Evolutionary conservation across 441 rosid genomes (phyloP).

Genomic region (Mallotus japonicus): DNA sequence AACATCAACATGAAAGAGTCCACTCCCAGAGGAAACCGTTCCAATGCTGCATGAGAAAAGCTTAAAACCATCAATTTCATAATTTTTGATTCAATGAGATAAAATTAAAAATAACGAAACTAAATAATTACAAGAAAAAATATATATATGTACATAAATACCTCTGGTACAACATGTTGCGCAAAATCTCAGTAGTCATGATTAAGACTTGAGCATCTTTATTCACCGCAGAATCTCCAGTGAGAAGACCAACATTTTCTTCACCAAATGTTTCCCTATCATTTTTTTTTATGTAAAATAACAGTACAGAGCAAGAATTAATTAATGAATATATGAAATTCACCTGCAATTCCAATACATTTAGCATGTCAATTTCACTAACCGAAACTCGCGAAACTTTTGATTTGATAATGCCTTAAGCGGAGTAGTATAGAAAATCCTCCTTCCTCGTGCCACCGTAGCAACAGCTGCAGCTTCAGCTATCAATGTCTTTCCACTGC

Average conservation of each 20-base stretch:
- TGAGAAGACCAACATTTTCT: constrained; percentile 82
- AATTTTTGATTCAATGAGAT: constrained; percentile 17
- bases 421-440: constrained; percentile 89
- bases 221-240: constrained; percentile 85
- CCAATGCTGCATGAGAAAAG: constrained; percentile 69
- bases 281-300: too few species aligned
- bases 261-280: constrained; percentile 89
- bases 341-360: too few species aligned
- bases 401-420: constrained; percentile 97
- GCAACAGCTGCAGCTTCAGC: constrained; percentile 98
- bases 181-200: constrained; percentile 95
- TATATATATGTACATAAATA: constrained; percentile 15
- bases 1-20: constrained; percentile 84
- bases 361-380: constrained; percentile 8
- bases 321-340: too few species aligned
- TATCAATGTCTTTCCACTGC: constrained; percentile 95
- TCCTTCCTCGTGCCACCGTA: constrained; percentile 74
- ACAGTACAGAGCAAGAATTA: too few species aligned
- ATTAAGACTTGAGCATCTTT: constrained; percentile 83
- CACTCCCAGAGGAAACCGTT: constrained; percentile 76
- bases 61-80: constrained; percentile 8
- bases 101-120: constrained; percentile 4
- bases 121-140: not conserved
- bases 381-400: constrained; percentile 96
- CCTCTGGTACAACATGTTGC: constrained; percentile 97